phyloP scores from a whole-genome alignment of 2,329 filamentous ascomycete genomes.

The Venturia aucupariae region DNA sequence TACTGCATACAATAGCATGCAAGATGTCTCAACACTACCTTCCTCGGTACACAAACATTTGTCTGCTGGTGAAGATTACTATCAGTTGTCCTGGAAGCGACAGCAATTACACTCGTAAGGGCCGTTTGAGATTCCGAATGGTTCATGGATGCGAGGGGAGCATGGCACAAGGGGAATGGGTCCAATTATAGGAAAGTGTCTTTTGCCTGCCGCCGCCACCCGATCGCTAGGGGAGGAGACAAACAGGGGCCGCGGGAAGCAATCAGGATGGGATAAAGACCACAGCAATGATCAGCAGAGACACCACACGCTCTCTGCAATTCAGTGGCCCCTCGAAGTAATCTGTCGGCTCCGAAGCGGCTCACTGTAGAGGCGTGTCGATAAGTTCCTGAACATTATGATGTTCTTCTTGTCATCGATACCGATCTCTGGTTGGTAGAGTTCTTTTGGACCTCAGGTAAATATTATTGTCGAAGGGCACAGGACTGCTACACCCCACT shows the following conservation, averaged over 20 bases:
- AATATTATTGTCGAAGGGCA: too few relatives aligned
- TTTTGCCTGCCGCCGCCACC: constrained; percentile 3
- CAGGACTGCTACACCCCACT: too few relatives aligned
- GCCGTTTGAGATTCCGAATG: constrained; percentile 3
- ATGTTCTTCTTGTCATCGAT: too few relatives aligned
- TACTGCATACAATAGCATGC: not conserved
- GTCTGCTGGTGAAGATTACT: not conserved
- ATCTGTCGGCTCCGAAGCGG: too few relatives aligned
- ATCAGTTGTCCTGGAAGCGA: not conserved
- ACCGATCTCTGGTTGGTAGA: too few relatives aligned
- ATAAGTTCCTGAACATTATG: too few relatives aligned
- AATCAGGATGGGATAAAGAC: not conserved
- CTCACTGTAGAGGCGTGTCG: too few relatives aligned
- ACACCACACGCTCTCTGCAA: too few relatives aligned
- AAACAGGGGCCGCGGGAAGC: not conserved
- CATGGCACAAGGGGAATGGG: not conserved
- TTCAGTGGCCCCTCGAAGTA: too few relatives aligned
- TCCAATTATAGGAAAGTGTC: constrained; percentile 3
- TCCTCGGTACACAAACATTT: not conserved
- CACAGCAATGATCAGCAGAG: not conserved
- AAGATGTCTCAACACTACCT: too few relatives aligned
- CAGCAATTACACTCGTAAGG: not conserved
- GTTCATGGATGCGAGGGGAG: constrained; percentile 6
- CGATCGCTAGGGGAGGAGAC: not conserved
- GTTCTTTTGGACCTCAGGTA: too few relatives aligned